phyloP scores from a whole-genome alignment of 768 basidiomycete genomes.

The Kwoniella dendrophila region DNA sequence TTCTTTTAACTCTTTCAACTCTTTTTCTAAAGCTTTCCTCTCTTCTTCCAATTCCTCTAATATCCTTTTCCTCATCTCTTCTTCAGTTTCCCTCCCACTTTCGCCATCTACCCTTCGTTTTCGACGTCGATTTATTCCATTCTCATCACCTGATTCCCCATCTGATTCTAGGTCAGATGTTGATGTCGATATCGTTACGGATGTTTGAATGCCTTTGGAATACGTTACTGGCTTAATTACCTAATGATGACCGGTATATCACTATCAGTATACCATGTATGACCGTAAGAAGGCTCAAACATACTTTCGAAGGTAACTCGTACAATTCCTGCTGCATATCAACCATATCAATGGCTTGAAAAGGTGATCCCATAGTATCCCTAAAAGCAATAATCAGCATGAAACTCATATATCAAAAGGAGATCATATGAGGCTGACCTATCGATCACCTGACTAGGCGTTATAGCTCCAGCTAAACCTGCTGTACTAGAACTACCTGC shows the following conservation, averaged over 20 bases:
- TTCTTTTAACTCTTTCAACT: constrained; percentile 59
- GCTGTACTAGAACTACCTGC: constrained; percentile 15
- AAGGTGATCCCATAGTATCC: constrained; percentile 26
- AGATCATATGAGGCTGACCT: constrained; percentile 11
- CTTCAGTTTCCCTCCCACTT: constrained; percentile 61
- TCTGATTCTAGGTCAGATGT: constrained; percentile 27
- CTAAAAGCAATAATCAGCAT: constrained; percentile 9
- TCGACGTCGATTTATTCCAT: constrained; percentile 53
- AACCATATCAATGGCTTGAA: constrained; percentile 70
- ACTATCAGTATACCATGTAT: neutral
- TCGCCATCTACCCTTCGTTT: constrained; percentile 18
- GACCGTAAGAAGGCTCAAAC: constrained; percentile 9
- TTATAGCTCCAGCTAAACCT: constrained; percentile 13
- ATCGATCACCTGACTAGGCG: constrained; percentile 20
- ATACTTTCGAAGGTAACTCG: constrained; percentile 81
- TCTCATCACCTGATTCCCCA: constrained; percentile 63
- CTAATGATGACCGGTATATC: constrained; percentile 5
- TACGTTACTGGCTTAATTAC: constrained; percentile 49
- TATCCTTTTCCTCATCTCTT: constrained; percentile 74
- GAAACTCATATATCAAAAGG: constrained; percentile 6
- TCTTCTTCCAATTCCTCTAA: constrained; percentile 82
- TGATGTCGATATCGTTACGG: constrained; percentile 30
- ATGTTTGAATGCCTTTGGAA: constrained; percentile 55
- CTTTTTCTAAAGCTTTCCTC: constrained; percentile 79
- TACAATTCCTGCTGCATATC: constrained; percentile 88